phyloP scores from a whole-genome alignment of 2,329 filamentous ascomycete species.

The Colletotrichum sansevieriae region DNA sequence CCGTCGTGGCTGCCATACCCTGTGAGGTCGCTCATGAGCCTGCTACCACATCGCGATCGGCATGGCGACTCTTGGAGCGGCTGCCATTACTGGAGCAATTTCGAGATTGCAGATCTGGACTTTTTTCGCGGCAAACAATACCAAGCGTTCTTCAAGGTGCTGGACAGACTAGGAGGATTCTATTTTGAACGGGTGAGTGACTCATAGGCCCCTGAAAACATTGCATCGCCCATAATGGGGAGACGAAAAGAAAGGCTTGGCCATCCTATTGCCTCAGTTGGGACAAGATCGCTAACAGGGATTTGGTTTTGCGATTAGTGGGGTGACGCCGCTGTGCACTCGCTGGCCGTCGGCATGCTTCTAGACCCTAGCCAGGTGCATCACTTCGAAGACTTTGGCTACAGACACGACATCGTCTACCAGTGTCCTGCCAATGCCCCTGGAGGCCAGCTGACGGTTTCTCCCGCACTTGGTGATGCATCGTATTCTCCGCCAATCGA shows the following conservation, averaged over 20 bases:
- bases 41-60: constrained; percentile 53
- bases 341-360: constrained; percentile 57
- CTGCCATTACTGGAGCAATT: constrained; percentile 64
- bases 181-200: constrained; percentile 57
- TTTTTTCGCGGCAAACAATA: constrained; percentile 57
- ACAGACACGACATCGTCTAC: constrained; percentile 53
- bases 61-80: constrained; percentile 58
- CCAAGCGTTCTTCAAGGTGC: constrained; percentile 55
- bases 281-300: constrained; percentile 22
- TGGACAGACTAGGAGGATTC: constrained; percentile 58
- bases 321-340: constrained; percentile 61
- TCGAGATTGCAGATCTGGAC: constrained; percentile 61
- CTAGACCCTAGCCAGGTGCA: constrained; percentile 55
- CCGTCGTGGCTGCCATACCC: constrained; percentile 59
- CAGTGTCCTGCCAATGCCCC: constrained; percentile 54
- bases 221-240: not conserved
- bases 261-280: no score
- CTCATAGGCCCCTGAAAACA: not conserved
- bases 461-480: constrained; percentile 47
- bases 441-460: constrained; percentile 52
- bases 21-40: constrained; percentile 53
- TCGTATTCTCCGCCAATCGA: constrained; percentile 48
- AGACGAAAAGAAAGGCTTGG: not conserved
- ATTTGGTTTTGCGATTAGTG: constrained; percentile 47
- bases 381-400: constrained; percentile 60